Evolutionary conservation across 2,329 filamentous ascomycete species (phyloP), one percentile per base, ranked within the genome.

Genomic region (Curvularia spicifera): DNA sequence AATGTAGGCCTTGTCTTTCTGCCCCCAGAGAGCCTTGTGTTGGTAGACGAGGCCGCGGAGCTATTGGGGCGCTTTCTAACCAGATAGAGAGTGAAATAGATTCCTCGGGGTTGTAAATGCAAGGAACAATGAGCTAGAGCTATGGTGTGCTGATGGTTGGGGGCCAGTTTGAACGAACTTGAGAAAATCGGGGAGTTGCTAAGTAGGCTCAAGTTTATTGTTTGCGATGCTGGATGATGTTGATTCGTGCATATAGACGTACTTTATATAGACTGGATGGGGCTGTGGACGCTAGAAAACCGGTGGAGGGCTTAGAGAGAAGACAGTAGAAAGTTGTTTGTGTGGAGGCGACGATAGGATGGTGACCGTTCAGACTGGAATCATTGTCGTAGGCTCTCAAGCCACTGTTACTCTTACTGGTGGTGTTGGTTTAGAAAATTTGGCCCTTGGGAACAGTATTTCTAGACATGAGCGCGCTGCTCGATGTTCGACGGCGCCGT

Each of bases 321-420:
- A 24, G 40, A 55, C 48, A 45, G 46, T 26, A 31, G 20, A 55
- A 18, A 22, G 18, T 20, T 13, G 56, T 42, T 31, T 49, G 40
- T 33, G 40, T 44, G 44, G 35, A 43, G 48, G 43, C 50, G 49
- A 58, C 57, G 28, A 43, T 60, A 61, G 28, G 62, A 62, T 67
- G 62, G 63, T 69, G 65, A 67, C 62, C 63, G 53, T 57, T 61
- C 37, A 37, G 40, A 57, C 40, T 37, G 40, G 44, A 43, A 28
- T 47, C 49, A 48, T 52, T 20, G 66, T 69, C 56, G 60, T 61
- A 68, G 60, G 57, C 56, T 62, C 45, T 60, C 59, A 66, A 69
- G 68, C 68, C 68, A 70, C 66, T 65, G 68, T 70, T 68, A 69
- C 68, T 69, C 66, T 65, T 47, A 53, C 51, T 24, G 50, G 45